These are phyloP conservation scores for Mycosphaerella arachidis DNA, from an alignment of 2,329 filamentous ascomycete species.

Conservation along the genomic window DNA sequence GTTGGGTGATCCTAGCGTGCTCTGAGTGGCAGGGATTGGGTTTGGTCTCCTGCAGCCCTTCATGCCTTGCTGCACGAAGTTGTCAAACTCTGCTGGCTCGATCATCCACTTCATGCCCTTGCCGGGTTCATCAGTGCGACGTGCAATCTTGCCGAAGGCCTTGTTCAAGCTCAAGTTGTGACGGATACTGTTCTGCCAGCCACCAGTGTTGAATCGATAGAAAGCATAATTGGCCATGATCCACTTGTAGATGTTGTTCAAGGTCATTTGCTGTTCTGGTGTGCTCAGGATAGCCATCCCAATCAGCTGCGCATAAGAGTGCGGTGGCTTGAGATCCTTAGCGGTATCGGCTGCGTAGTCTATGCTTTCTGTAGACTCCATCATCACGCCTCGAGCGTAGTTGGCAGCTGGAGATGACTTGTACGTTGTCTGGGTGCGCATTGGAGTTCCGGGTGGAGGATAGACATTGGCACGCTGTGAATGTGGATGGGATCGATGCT, in stretches of 20 bases:
- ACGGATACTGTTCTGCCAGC: conserved; percentile 98
- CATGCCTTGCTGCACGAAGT: conserved; percentile 70
- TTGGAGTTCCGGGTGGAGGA: conserved; percentile 35
- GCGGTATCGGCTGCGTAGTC: conserved; percentile 79
- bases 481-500: conserved; percentile 34
- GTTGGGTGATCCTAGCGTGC: conserved; percentile 38
- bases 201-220: conserved; percentile 77
- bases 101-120: conserved; percentile 99
- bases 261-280: conserved; percentile 78
- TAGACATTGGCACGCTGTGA: conserved; percentile 31
- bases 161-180: conserved; percentile 96
- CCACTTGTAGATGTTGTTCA: conserved; percentile 89
- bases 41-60: conserved; percentile 39
- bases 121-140: conserved; percentile 88
- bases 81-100: conserved; percentile 74
- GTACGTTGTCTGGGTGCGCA: conserved; percentile 28
- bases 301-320: conserved; percentile 95
- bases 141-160: conserved; percentile 86
- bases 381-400: conserved; percentile 48
- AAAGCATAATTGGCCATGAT: conserved; percentile 91
- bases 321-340: conserved; percentile 89
- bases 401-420: conserved; percentile 44
- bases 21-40: conserved; percentile 34
- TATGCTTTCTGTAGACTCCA: conserved; percentile 55
- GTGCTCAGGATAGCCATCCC: conserved; percentile 90